These are phyloP conservation scores for Mucor racemosus DNA, from an alignment of 371 early-diverging fungal species.

Conservation along the genomic window DNA sequence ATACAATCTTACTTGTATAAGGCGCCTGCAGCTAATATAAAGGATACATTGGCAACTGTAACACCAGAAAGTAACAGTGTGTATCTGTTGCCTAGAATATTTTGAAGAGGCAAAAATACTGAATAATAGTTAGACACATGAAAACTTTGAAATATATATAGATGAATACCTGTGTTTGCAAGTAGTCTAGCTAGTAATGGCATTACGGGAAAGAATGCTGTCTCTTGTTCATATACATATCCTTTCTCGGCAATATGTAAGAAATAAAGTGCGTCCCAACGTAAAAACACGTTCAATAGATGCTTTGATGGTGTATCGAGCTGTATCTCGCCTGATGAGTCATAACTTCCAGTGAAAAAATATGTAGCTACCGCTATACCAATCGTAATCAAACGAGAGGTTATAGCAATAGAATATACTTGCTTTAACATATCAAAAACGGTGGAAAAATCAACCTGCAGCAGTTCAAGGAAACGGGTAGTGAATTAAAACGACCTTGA, in stretches of 20 bases:
- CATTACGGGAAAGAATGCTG: constrained; percentile 92
- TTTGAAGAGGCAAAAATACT: constrained; percentile 53
- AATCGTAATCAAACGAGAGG: constrained; percentile 33
- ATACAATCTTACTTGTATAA: constrained; percentile 64
- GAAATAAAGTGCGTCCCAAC: constrained; percentile 96
- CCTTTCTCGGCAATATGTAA: constrained; percentile 79
- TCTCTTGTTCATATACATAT: constrained; percentile 88
- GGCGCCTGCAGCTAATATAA: constrained; percentile 76
- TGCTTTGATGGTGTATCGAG: constrained; percentile 11
- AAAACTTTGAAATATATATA: neutral
- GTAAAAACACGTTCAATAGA: constrained; percentile 60
- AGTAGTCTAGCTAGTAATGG: constrained; percentile 67
- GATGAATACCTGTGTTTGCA: constrained; percentile 35
- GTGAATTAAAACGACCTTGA: neutral
- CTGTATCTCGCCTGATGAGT: constrained; percentile 48
- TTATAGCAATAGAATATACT: constrained; percentile 36
- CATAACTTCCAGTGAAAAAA: constrained; percentile 40
- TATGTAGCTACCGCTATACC: constrained; percentile 27
- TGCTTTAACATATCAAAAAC: constrained; percentile 17
- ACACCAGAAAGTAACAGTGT: constrained; percentile 68
- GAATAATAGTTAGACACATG: neutral
- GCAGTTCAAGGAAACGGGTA: neutral
- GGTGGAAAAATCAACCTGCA: neutral
- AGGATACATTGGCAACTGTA: constrained; percentile 72
- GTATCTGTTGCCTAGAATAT: constrained; percentile 49